Evolutionary conservation across 106 monocot species (phyloP), one percentile per base, ranked within the genome.

Genomic region (Dendrobium huoshanense): DNA sequence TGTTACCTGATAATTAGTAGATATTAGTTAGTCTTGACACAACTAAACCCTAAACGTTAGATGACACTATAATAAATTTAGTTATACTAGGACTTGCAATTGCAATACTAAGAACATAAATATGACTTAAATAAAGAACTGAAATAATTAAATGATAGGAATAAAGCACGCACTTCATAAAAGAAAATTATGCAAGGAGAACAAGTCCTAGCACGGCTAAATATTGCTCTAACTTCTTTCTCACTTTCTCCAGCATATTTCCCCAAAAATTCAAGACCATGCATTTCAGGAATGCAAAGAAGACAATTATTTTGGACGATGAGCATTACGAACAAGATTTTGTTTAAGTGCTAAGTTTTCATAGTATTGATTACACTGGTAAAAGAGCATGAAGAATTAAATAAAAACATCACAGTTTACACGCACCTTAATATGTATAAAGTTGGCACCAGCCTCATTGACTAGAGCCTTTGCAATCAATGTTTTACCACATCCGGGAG

Each of bases 231-330:
- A 73, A 99, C 86, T 82, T 80, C 86, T 27, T 82, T 78, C 84
- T 99, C 99, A 79, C 99, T 99, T 84, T 97, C 97, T 51, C 97
- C 97, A 84, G 94, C 97, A 81, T 89, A 94, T 81, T 97, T 97
- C 80, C 91, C 92, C 79, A 97, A 77, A 79, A 94, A 77, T 79
- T 97, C 94, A 78, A 94, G 94, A 5, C 92, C 97, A 94, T 97
- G 72, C 42, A 68, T 13, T 45, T 65, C 42, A 79, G 20, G 25
- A 31, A 82, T 33, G 81, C 43, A 75, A 73, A 31, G 33, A 0
- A 67, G 31, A 44, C 29, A 81, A 24, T 70, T 64, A 64, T 51
- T 51, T 74, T n/a, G 40, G 42, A 37, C 16, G 41, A n/a, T 56
- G 22, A 6, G 72, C 13, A 72, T 31, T 40, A 72, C 5, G 72